These are phyloP conservation scores for Umbilicus rupestris DNA, from an alignment of 164 flowering plant genomes.

Conservation along the genomic window DNA sequence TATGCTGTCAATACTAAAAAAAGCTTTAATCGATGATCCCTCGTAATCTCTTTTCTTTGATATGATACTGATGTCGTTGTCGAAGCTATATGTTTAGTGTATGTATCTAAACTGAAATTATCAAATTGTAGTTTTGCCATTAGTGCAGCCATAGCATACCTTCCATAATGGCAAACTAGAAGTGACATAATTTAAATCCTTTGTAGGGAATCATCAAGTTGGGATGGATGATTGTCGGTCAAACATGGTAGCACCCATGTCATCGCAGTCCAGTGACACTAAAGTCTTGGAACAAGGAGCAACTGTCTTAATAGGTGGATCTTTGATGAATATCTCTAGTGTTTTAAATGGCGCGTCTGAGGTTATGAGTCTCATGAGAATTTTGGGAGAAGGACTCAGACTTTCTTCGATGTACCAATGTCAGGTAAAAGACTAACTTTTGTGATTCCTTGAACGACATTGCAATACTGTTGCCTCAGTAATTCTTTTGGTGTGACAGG, in stretches of 20 bases:
- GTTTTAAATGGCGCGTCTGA: slow-evolving; percentile 48
- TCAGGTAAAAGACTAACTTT: slow-evolving; percentile 43
- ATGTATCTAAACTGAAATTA: neutral
- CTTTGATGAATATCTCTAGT: slow-evolving; percentile 9
- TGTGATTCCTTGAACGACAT: neutral
- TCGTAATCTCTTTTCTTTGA: too few relatives aligned
- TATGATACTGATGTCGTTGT: neutral
- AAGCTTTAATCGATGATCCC: too few relatives aligned
- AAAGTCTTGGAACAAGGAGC: slow-evolving; percentile 2
- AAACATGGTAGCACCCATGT: neutral
- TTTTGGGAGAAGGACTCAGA: slow-evolving; percentile 85
- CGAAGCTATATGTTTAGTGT: neutral
- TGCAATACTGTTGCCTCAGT: neutral
- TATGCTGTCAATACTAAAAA: too few relatives aligned
- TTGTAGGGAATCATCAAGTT: slow-evolving; percentile 4
- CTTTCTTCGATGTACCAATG: slow-evolving; percentile 70
- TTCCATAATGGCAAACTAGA: neutral
- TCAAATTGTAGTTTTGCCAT: too few relatives aligned
- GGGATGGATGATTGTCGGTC: neutral
- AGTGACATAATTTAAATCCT: neutral
- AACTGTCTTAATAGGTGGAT: neutral
- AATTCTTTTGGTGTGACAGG: slow-evolving; percentile 35
- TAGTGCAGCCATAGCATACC: neutral
- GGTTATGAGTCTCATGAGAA: slow-evolving; percentile 56
- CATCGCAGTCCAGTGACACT: neutral